Evolutionary conservation across 2,329 filamentous ascomycete species (phyloP).

Genomic region (Cladosporium sp.): DNA sequence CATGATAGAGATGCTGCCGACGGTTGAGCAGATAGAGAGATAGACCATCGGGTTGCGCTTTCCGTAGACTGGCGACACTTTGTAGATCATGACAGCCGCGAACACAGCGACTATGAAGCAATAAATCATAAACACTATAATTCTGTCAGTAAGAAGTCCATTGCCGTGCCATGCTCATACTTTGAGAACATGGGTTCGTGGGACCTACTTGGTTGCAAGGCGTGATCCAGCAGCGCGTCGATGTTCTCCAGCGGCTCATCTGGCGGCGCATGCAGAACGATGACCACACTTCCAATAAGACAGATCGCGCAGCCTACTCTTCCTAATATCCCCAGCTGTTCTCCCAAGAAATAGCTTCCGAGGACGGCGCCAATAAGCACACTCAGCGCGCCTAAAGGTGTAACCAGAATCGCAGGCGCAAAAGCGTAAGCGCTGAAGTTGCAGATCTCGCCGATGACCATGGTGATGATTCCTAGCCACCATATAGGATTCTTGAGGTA

Average conservation of each 20-base stretch:
- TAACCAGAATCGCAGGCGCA: slow-evolving; percentile 96
- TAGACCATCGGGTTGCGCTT: slow-evolving; percentile 96
- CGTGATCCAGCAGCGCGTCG: slow-evolving; percentile 87
- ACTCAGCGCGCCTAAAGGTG: slow-evolving; percentile 87
- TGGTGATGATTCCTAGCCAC: slow-evolving; percentile 92
- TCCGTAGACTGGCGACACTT: slow-evolving; percentile 82
- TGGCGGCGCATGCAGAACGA: slow-evolving; percentile 93
- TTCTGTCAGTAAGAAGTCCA: slow-evolving; percentile 14
- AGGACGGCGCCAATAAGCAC: slow-evolving; percentile 92
- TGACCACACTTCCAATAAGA: slow-evolving; percentile 92
- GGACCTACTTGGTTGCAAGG: slow-evolving; percentile 78
- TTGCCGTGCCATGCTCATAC: neutral
- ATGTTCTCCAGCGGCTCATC: slow-evolving; percentile 90
- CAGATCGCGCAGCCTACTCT: slow-evolving; percentile 96
- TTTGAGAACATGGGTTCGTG: neutral
- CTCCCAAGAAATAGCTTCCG: slow-evolving; percentile 89
- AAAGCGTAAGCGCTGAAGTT: slow-evolving; percentile 99
- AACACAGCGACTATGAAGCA: slow-evolving; percentile 77
- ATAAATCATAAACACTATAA: slow-evolving; percentile 83
- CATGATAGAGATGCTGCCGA: slow-evolving; percentile 98
- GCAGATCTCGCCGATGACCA: slow-evolving; percentile 89
- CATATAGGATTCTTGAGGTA: slow-evolving; percentile 94
- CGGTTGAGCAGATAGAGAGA: slow-evolving; percentile 95
- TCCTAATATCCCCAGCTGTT: slow-evolving; percentile 85
- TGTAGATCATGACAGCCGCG: slow-evolving; percentile 93